phyloP scores from a whole-genome alignment of 176 grass and related monocot species.

The Leersia perrieri region DNA sequence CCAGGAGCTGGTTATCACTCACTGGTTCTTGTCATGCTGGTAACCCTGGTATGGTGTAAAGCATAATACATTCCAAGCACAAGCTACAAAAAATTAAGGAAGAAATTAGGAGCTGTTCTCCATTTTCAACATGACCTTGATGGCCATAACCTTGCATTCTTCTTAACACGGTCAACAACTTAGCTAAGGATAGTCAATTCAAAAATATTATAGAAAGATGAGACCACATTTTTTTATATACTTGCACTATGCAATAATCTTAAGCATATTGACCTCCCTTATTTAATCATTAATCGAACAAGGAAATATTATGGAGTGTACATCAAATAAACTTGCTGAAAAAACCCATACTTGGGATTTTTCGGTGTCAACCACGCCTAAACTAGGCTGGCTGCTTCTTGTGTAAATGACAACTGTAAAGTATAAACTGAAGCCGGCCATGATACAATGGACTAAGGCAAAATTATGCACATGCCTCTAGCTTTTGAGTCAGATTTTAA shows the following conservation, averaged over 20 bases:
- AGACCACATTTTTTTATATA: not conserved
- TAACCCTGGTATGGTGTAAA: not conserved
- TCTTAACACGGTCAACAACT: not conserved
- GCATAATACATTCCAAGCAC: not conserved
- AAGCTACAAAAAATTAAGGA: not conserved
- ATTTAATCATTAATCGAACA: not conserved
- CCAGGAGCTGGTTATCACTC: not conserved
- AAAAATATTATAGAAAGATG: not conserved
- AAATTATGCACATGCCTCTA: not conserved
- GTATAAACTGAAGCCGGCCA: not conserved
- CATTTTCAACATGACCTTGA: not conserved
- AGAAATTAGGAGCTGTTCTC: not conserved
- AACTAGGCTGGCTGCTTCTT: not conserved
- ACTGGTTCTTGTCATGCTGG: not conserved
- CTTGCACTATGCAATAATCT: not conserved
- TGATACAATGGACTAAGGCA: not conserved
- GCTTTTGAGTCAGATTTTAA: not conserved
- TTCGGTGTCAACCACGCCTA: not conserved
- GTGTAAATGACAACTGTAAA: not conserved
- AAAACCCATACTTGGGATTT: not conserved
- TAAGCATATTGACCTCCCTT: not conserved
- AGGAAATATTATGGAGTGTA: not conserved
- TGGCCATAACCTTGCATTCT: not conserved
- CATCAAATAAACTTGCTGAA: not conserved
- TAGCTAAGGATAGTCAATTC: not conserved